Conservation (phyloP, 192 early-diverging fungal genomes). For the Coemansia sp. region DNA sequence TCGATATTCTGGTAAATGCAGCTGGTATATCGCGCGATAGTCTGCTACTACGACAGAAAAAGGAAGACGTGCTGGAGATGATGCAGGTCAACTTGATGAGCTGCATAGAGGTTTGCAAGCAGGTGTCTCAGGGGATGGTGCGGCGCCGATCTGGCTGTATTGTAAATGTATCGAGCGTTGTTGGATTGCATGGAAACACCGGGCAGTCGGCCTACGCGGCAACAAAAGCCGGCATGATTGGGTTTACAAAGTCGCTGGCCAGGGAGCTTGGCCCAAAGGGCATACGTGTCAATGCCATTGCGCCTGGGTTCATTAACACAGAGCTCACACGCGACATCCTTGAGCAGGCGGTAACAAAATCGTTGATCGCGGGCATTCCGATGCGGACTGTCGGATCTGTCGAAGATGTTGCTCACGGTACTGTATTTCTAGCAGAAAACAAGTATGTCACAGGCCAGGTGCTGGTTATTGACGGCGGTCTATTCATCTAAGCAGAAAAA, state of each 20-base stretch:
- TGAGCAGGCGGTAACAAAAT: conserved; percentile 9
- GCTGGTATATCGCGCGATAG: conserved; percentile 58
- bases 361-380: conserved; percentile 26
- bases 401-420: conserved; percentile 41
- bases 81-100: conserved; percentile 71
- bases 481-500: conserved; percentile 19
- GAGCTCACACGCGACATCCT: conserved; percentile 23
- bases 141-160: conserved; percentile 55
- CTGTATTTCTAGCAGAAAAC: conserved; percentile 31
- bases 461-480: conserved; percentile 45
- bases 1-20: conserved; percentile 34
- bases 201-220: conserved; percentile 71
- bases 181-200: conserved; percentile 55
- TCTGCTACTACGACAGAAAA: conserved; percentile 49
- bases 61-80: conserved; percentile 52
- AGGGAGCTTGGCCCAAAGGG: conserved; percentile 70
- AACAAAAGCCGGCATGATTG: conserved; percentile 81
- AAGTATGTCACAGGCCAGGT: conserved; percentile 44
- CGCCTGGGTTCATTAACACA: conserved; percentile 86
- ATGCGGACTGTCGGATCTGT: conserved; percentile 12
- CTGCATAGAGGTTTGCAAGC: conserved; percentile 60
- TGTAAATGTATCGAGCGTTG: conserved; percentile 81
- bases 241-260: conserved; percentile 80
- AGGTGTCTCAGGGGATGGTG: conserved; percentile 22
- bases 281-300: conserved; percentile 77